Evolutionary conservation across 1,139 yeast genomes (phyloP).

Genomic region (Lodderomyces jiufengensis): DNA sequence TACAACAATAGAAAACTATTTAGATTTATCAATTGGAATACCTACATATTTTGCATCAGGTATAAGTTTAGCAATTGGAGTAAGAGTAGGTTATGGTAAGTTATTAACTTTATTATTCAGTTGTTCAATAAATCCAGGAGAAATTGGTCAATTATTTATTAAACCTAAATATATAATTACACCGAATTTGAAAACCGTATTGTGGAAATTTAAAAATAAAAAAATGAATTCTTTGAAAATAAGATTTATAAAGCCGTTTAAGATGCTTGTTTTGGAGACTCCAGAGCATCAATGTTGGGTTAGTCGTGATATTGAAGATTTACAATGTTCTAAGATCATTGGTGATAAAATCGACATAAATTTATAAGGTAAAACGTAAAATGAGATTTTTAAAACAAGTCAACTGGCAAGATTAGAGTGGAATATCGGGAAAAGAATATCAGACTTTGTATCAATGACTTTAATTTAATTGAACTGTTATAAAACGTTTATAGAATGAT

Average conservation of each 20-base stretch:
- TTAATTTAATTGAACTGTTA: no score
- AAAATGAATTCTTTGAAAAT: slow-evolving; percentile 6
- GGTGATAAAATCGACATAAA: background rate
- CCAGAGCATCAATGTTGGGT: slow-evolving; percentile 15
- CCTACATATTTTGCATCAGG: slow-evolving; percentile 9
- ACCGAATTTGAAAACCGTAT: slow-evolving; percentile 9
- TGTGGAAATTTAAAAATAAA: slow-evolving; percentile 9
- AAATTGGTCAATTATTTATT: slow-evolving; percentile 12
- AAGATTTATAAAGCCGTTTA: slow-evolving; percentile 9
- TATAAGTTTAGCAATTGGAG: slow-evolving; percentile 9
- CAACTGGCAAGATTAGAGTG: no score
- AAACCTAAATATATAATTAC: slow-evolving; percentile 10
- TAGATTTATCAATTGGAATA: slow-evolving; percentile 5
- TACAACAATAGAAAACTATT: slow-evolving; percentile 8
- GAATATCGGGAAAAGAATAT: no score
- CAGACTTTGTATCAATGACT: no score
- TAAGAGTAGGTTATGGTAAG: slow-evolving; percentile 11
- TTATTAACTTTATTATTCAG: slow-evolving; percentile 8
- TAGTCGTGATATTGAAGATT: slow-evolving; percentile 7
- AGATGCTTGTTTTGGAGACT: slow-evolving; percentile 12
- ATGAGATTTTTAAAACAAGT: no score
- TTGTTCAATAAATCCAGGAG: slow-evolving; percentile 9
- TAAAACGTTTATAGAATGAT: no score
- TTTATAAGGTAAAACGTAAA: no score
- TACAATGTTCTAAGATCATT: slow-evolving; percentile 9